These are phyloP conservation scores for Colletotrichum siamense DNA, from an alignment of 2,329 filamentous ascomycete genomes.

Conservation along the genomic window DNA sequence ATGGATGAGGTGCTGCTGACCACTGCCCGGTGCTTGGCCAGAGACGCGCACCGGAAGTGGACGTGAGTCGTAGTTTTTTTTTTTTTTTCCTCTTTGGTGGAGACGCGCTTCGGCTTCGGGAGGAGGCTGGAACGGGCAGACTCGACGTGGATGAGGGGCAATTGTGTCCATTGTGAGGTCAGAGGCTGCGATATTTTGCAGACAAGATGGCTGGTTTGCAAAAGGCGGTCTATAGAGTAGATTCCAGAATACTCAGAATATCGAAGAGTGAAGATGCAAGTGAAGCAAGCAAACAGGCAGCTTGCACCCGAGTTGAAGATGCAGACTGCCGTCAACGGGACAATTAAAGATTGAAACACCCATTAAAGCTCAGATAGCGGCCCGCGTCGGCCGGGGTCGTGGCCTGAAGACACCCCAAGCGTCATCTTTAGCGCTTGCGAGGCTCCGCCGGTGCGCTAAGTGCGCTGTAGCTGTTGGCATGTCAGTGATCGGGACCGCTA, in stretches of 20 bases:
- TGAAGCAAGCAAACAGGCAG: neutral
- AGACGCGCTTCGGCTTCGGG: slow-evolving; percentile 23
- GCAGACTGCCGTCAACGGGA: neutral
- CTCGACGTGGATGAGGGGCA: slow-evolving; percentile 9
- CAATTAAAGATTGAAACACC: neutral
- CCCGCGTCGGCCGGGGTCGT: neutral
- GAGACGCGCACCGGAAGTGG: slow-evolving; percentile 19
- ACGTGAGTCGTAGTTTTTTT: neutral
- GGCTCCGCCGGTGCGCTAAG: neutral
- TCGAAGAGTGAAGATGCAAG: neutral
- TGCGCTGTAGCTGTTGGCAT: neutral
- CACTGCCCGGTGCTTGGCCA: neutral
- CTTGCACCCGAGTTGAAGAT: neutral
- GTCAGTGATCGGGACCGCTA: neutral
- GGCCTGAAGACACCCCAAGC: neutral
- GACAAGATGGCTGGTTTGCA: neutral
- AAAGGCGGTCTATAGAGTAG: neutral
- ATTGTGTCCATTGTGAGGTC: neutral
- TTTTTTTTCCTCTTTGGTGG: neutral
- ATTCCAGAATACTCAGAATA: neutral
- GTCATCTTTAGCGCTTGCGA: neutral
- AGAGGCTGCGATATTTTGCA: neutral
- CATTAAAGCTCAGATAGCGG: neutral
- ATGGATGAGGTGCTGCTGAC: neutral
- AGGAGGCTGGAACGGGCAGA: slow-evolving; percentile 20